phyloP scores from a whole-genome alignment of 768 basidiomycete species.

The Leccinum truebloodii region DNA sequence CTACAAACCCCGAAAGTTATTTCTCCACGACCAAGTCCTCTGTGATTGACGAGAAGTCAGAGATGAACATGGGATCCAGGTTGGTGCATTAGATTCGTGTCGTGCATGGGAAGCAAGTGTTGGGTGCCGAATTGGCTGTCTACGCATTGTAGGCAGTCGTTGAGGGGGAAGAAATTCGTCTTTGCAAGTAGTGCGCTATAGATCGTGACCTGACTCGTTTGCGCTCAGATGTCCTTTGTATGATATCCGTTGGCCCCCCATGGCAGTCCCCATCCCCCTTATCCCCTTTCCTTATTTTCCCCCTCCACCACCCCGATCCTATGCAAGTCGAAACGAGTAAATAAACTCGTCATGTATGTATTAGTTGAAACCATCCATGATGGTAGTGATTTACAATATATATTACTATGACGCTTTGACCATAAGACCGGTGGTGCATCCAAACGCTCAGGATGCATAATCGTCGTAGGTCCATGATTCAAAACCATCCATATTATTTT shows the following conservation, averaged over 20 bases:
- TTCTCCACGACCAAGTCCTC: neutral
- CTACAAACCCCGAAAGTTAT: neutral
- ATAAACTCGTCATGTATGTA: neutral
- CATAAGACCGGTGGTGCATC: neutral
- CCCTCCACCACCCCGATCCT: neutral
- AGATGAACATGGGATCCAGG: neutral
- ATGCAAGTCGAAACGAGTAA: neutral
- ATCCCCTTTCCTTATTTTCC: neutral
- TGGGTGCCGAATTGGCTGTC: neutral
- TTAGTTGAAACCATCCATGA: neutral
- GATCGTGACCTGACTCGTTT: neutral
- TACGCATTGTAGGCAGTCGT: neutral
- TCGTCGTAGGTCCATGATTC: neutral
- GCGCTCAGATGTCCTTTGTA: neutral
- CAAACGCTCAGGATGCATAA: neutral
- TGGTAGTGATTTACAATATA: neutral
- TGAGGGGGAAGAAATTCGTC: neutral
- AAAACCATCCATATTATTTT: neutral
- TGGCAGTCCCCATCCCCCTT: neutral
- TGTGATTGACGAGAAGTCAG: neutral
- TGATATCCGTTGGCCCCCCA: neutral
- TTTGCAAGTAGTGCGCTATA: neutral
- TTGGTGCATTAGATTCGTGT: neutral
- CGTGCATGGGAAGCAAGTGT: neutral
- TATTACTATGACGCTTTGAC: neutral